Evolutionary conservation across 2,329 filamentous ascomycete species (phyloP), one percentile per base, ranked within the genome.

Genomic region (Harringtonia lauricola): DNA sequence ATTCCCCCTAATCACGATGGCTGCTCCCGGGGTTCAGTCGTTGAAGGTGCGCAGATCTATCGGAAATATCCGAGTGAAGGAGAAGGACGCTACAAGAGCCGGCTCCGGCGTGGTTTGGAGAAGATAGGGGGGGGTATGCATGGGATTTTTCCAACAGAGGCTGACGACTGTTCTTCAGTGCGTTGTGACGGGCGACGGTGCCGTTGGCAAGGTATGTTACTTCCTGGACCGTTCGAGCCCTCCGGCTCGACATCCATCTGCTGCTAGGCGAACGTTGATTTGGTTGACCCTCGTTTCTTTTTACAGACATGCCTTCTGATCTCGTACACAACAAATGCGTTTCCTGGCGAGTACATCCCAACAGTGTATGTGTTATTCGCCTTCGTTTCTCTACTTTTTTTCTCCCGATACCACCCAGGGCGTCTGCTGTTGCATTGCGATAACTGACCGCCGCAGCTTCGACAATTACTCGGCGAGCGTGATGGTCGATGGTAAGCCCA

Each of bases 391-490:
- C 30, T 34, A 4, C 19, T 35, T 14, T 14, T 34, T n/a, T 18
- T n/a, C 22, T 2, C 21, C 19, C 33, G 5, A 19, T 21, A 6
- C 24, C 39, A 37, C 24, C 18, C 22, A 42, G 37, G 7, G 13
- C 17, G 18, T 19, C 17, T 18, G 9, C 31, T 6, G 8, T 6
- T 33, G 31, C 31, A 6, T 6, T 33, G 14, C 37, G 39, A 21
- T 29, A 17, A 37, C 26, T 12, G 7, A 10, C 31, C 14, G 10
- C 18, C 5, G 21, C 55, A 95, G 88, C 51, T 96, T 96, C 67
- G 90, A 96, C 64, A 98, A 98, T 71, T 96, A 96, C 72, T 95
- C 90, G 31, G 92, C 92, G 52, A 95, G 88, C 71, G 92, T 98
- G 44, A 95, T 95, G 86, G 92, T 96, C 45, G 92, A 96, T 71